Percentiles rank a stretch among this genome's conserved stretches.
These are phyloP conservation scores for Scedosporium boydii DNA, from an alignment of 2,329 filamentous ascomycete species.

Conservation along the genomic window DNA sequence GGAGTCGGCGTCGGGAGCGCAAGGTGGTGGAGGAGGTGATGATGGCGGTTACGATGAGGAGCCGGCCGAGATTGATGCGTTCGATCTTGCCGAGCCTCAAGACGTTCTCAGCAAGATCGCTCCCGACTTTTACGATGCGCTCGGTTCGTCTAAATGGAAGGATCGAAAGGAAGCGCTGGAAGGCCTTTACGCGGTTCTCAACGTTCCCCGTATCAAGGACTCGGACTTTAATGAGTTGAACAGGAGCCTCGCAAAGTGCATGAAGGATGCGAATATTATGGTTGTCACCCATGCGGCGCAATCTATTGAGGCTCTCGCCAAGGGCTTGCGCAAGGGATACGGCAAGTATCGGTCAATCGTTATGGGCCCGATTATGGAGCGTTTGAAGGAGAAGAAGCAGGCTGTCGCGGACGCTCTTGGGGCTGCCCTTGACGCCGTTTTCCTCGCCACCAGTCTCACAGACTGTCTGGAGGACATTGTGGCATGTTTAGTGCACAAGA, in stretches of 20 bases:
- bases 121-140: constrained; percentile 69
- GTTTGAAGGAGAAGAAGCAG: constrained; percentile 94
- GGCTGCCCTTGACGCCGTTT: constrained; percentile 67
- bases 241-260: constrained; percentile 79
- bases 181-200: constrained; percentile 63
- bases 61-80: constrained; percentile 62
- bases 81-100: constrained; percentile 76
- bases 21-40: constrained; percentile 31
- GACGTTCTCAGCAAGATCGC: constrained; percentile 78
- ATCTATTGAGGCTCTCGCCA: constrained; percentile 82
- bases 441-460: constrained; percentile 56
- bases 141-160: constrained; percentile 95
- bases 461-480: constrained; percentile 90
- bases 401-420: constrained; percentile 80
- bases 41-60: constrained; percentile 50
- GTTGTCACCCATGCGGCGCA: constrained; percentile 91
- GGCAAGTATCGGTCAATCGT: constrained; percentile 70
- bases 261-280: constrained; percentile 97
- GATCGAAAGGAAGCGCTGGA: constrained; percentile 93
- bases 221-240: constrained; percentile 79
- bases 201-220: constrained; percentile 87
- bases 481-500: constrained; percentile 83
- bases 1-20: constrained; percentile 49
- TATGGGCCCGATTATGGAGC: constrained; percentile 85
- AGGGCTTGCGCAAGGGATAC: constrained; percentile 71